phyloP scores from a whole-genome alignment of 352 stramenopile genomes.

The Phytophthora chlamydospora region DNA sequence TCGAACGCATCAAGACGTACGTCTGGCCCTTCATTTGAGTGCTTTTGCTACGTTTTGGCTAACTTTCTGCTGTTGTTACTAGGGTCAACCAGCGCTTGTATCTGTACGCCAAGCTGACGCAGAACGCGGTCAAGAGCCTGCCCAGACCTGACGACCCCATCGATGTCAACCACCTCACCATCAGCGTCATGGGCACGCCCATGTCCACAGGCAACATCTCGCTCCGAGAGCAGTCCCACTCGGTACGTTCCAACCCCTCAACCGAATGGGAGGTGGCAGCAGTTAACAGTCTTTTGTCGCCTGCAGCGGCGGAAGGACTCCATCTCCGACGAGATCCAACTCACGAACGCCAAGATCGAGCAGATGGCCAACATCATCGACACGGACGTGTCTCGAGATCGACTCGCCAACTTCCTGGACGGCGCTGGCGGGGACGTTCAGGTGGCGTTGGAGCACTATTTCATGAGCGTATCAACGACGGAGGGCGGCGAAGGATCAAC shows the following conservation, averaged over 20 bases:
- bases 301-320: constrained; percentile 48
- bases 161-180: constrained; percentile 66
- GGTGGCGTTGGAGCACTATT: constrained; percentile 89
- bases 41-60: constrained; percentile 9
- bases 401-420: constrained; percentile 77
- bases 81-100: constrained; percentile 75
- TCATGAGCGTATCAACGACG: constrained; percentile 76
- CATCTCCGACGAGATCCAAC: constrained; percentile 71
- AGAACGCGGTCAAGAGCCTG: constrained; percentile 75
- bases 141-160: constrained; percentile 60
- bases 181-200: constrained; percentile 65
- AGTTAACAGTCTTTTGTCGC: constrained; percentile 3
- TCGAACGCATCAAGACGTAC: constrained; percentile 82
- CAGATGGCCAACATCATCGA: constrained; percentile 87
- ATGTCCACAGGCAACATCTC: constrained; percentile 28
- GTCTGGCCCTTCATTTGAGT: constrained; percentile 13
- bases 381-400: constrained; percentile 70
- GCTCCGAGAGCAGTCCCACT: constrained; percentile 34
- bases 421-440: constrained; percentile 83
- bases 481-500: constrained; percentile 19
- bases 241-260: constrained; percentile 24
- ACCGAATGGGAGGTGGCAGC: too few relatives aligned
- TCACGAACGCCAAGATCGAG: constrained; percentile 80
- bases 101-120: constrained; percentile 83
- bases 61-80: not conserved